Evolutionary conservation across 345 rosid species (phyloP), one percentile per base, ranked within the genome.

Genomic region (Erodium maritimum): DNA sequence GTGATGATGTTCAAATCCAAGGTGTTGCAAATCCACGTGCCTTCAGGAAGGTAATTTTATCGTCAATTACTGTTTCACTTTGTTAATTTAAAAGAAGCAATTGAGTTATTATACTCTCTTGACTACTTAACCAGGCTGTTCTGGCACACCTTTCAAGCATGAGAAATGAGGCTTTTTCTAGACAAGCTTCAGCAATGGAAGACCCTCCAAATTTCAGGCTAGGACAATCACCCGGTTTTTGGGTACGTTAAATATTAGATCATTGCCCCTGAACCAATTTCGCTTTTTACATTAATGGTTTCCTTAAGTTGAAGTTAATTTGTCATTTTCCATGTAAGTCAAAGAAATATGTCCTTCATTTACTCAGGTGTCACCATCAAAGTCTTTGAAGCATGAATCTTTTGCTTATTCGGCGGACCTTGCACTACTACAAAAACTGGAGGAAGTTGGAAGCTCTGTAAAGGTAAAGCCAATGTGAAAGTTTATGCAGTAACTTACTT

Each of bases 1-100:
- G 84, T 61, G 91, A 85, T 63, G 88, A 78, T 65, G 83, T 82
- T 50, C 80, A 80, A 73, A 85, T 85, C 29, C 81, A 72, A 66
- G 91, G 88, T 46, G 65, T 85, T 59, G 77, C 74, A 17, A 78
- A 82, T 67, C 91, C 91, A 37, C 70, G 34, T 50, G 88, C 85
- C 66, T 85, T 85, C 68, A 76, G 82, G 63, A 77, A 78, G 91
- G 91, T 82, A 69, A 50, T 16, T 22, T 37, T 50, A 0, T 19
- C 64, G 42, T 51, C 17, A 5, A 50, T 60, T 42, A 12, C 23
- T 3, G 16, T 16, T 61, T 17, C 29, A 50, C 24, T 53, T 50
- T 50, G n/a, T 29, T 17, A 52, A 46, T 60, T 37, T 4, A 57
- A 10, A 56, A 22, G 25, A 50, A 29, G 9, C 54, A 56, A 20